These are phyloP conservation scores for Candida xiaguanensis DNA, from an alignment of 805 yeast species.

Conservation along the genomic window DNA sequence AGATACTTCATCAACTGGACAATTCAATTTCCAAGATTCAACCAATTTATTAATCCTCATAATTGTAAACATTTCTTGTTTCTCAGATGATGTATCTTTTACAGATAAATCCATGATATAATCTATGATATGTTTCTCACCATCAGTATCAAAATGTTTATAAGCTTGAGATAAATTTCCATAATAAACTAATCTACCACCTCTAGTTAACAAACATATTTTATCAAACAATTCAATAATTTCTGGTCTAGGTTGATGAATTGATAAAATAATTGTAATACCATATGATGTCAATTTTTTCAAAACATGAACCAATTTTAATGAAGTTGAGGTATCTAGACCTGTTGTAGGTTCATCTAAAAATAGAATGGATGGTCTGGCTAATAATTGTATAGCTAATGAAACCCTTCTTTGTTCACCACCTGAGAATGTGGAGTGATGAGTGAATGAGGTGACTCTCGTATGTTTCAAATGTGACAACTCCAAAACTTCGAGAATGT, in stretches of 20 bases:
- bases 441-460: constrained; percentile 45
- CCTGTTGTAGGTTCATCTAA: constrained; percentile 90
- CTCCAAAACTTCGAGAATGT: constrained; percentile 61
- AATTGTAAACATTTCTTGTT: constrained; percentile 19
- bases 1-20: constrained; percentile 9
- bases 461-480: constrained; percentile 62
- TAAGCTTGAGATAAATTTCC: constrained; percentile 45
- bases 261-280: constrained; percentile 68
- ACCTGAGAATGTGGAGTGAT: constrained; percentile 69
- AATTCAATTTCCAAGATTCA: constrained; percentile 14
- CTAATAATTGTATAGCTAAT: constrained; percentile 71
- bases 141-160: constrained; percentile 41
- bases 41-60: constrained; percentile 24
- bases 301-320: constrained; percentile 56
- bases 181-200: constrained; percentile 48
- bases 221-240: constrained; percentile 66
- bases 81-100: constrained; percentile 27
- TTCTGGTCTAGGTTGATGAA: constrained; percentile 84
- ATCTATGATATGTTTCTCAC: constrained; percentile 20
- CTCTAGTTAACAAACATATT: constrained; percentile 58
- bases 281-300: constrained; percentile 52
- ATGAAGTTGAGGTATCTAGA: constrained; percentile 74
- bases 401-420: constrained; percentile 80
- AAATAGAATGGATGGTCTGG: constrained; percentile 73
- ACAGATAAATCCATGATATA: constrained; percentile 34